Conservation (phyloP, 2,329 filamentous ascomycete species). For the Phaeosphaeriaceae sp. region DNA sequence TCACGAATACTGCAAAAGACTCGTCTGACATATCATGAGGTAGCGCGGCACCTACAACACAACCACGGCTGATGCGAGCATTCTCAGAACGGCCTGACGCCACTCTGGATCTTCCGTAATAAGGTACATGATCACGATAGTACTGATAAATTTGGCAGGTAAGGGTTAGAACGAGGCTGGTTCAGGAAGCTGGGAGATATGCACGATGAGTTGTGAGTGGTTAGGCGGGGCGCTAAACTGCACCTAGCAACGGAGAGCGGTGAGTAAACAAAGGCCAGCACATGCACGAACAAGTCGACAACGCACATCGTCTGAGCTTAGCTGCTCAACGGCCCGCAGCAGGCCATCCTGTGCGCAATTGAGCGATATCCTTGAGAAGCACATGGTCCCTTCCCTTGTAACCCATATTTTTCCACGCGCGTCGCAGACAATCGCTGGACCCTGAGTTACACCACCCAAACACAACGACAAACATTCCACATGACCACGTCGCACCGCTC, state of each 20-base stretch:
- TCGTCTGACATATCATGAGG: no score
- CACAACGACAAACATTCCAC: conserved; percentile 20
- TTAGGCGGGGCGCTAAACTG: neutral
- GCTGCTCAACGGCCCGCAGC: conserved; percentile 6
- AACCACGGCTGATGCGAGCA: no score
- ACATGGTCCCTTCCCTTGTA: conserved; percentile 4
- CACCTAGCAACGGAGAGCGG: conserved; percentile 5
- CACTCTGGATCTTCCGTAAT: no score
- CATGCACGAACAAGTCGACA: conserved; percentile 13
- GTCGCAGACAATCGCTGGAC: conserved; percentile 12
- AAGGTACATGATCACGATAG: no score
- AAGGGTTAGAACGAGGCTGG: neutral
- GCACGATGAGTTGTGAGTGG: neutral
- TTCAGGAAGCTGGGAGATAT: neutral
- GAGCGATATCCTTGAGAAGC: conserved; percentile 13
- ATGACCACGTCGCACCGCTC: conserved; percentile 44
- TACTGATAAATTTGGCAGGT: neutral
- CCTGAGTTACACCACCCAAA: conserved; percentile 22
- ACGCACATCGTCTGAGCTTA: conserved; percentile 23
- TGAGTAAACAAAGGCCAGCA: conserved; percentile 24
- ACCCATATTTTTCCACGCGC: conserved; percentile 1
- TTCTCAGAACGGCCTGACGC: no score
- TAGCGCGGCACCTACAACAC: no score
- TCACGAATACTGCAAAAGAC: no score
- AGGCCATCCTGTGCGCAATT: conserved; percentile 7